Evolutionary conservation across 768 basidiomycete genomes (phyloP), one percentile per base, ranked within the genome.

Genomic region (Termitomyces titanicus): DNA sequence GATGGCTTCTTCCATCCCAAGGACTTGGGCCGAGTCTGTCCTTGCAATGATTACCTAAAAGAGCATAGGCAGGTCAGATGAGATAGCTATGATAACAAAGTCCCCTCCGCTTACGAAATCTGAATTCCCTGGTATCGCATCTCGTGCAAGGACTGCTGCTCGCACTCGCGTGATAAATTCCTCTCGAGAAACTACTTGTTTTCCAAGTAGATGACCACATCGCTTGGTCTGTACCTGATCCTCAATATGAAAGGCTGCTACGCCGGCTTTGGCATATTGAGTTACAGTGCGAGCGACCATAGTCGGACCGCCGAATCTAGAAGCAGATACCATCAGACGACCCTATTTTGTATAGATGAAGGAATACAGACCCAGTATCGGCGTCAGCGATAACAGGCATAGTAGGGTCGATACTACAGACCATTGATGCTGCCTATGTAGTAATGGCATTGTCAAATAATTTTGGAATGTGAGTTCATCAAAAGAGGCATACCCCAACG

Each of bases 161-260:
- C 88, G 84, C 60, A 91, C 84, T 38, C 88, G 84, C 10, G 82
- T 85, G 27, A 88, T 48, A 58, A 87, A 87, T 64, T 88, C 89
- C 63, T 90, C 88, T 1, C 86, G 80, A 6, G 86, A 88, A 34
- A 91, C 88, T 40, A 91, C 87, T 66, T 89, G 87, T 69, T 92
- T 92, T 46, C 89, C 89, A 65, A 88, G 76, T 42, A 91, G 71
- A 65, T 91, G 89, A 1, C 89, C 88, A 56, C 88, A 91, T 53
- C 88, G 81, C 68, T 90, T 90, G 1, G 86, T 89, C 66, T 89
- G 89, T 1, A 89, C 86, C 70, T 91, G 88, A 63, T 89, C 88
- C 68, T 91, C 88, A 37, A 91, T 89, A 66, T 91, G 88, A 63
- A 88, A 75, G 3, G 74, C 89, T 17, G 88, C 89, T 20, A 89